These are phyloP conservation scores for Arthrobotrys iridis DNA, from an alignment of 2,329 filamentous ascomycete genomes.

Conservation along the genomic window DNA sequence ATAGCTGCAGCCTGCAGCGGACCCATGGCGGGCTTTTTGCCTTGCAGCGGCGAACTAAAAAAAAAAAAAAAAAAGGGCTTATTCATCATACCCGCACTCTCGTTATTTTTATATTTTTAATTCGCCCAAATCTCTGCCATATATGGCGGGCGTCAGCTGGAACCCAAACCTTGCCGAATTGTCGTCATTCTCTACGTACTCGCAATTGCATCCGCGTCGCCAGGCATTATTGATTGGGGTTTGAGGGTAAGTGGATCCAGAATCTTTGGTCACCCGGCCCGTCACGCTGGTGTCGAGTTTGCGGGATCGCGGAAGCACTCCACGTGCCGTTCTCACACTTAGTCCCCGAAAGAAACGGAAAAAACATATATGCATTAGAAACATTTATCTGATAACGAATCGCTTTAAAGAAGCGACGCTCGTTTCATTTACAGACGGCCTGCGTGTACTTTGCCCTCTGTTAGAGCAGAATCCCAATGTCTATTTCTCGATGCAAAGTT, in stretches of 20 bases:
- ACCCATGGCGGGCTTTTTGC: slow-evolving; percentile 22
- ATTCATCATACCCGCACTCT: slow-evolving; percentile 17
- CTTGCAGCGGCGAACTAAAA: slow-evolving; percentile 22
- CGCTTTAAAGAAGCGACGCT: neutral
- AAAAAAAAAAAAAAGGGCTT: slow-evolving; percentile 30
- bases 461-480: no score
- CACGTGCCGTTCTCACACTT: slow-evolving; percentile 35
- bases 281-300: slow-evolving; percentile 26
- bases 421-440: neutral
- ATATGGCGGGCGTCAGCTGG: neutral
- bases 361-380: neutral
- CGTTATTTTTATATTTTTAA: slow-evolving; percentile 18
- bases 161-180: neutral
- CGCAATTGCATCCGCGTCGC: neutral
- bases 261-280: slow-evolving; percentile 1
- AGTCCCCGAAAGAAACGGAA: slow-evolving; percentile 1
- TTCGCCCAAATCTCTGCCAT: neutral
- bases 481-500: neutral
- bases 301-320: slow-evolving; percentile 5
- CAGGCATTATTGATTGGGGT: neutral
- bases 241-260: slow-evolving; percentile 16
- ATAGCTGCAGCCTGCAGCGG: slow-evolving; percentile 2
- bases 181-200: slow-evolving; percentile 14
- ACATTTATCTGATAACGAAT: neutral
- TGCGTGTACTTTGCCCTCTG: neutral